Percentiles rank a stretch among this genome's conserved stretches.
These are phyloP conservation scores for Picea abies DNA, from an alignment of 83 land plant genomes.

Conservation along the genomic window DNA sequence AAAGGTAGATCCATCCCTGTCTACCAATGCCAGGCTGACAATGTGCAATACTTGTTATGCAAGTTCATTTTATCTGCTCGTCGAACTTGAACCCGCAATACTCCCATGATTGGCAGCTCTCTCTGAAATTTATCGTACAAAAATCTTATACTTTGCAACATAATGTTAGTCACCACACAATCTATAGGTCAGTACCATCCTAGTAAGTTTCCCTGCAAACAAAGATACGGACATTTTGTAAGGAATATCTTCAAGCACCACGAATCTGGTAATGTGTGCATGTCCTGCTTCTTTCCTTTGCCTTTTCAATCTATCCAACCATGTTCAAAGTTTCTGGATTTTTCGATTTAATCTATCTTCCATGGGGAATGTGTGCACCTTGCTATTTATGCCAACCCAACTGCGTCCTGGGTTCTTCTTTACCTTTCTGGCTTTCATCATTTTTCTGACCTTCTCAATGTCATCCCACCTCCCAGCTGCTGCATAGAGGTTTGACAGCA, in stretches of 20 bases:
- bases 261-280: neutral
- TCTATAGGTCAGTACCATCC: too few relatives aligned
- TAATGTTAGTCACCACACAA: too few relatives aligned
- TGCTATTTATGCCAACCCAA: neutral
- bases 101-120: too few relatives aligned
- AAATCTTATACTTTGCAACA: too few relatives aligned
- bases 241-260: neutral
- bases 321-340: neutral
- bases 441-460: neutral
- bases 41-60: too few relatives aligned
- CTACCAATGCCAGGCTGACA: too few relatives aligned
- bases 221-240: too few relatives aligned
- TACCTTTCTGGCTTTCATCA: neutral
- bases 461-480: neutral
- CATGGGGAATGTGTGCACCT: neutral
- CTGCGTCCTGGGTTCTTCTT: constrained; percentile 1
- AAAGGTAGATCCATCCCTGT: too few relatives aligned
- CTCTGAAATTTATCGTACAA: too few relatives aligned
- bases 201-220: too few relatives aligned
- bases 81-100: too few relatives aligned
- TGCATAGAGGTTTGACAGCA: constrained; percentile 5
- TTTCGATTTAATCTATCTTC: neutral
- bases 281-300: neutral
- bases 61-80: too few relatives aligned
- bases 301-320: neutral